Evolutionary conservation across 345 rosid species (phyloP), one percentile per base, ranked within the genome.

Genomic region (Acer campestre): DNA sequence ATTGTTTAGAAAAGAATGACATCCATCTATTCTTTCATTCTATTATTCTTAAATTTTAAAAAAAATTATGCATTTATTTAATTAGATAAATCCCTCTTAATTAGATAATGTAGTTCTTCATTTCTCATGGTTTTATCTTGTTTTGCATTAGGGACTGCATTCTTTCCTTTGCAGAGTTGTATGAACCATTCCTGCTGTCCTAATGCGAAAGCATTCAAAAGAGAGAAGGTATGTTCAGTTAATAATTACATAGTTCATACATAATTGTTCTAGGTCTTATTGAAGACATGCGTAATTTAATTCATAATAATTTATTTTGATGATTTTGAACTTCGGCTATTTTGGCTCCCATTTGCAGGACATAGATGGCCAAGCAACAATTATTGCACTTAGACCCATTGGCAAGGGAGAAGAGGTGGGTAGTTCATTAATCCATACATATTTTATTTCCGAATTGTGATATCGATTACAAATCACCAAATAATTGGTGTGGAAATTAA

Each of bases 151-250:
- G 99, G 99, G 76, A 88, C 93, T n/a, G 98, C 97, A 11, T 95
- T 95, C 88, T 95, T 87, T 87, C 95, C 99, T 65, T 68, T 95
- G 75, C 96, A 93, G 80, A 93, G 99, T 79, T 93, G 99, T 78
- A 85, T 92, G 94, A 95, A 95, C 83, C 98, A 95, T 82, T 93
- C 99, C 0, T 95, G 99, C 78, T 83, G 77, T 78, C 98, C 99
- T 38, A 93, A 89, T 77, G 93, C 98, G 67, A 91, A 87, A 82
- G 99, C 99, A 65, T 95, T 95, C 88, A 95, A 93, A 87, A 86
- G 99, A 87, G 98, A 95, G 27, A 92, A 91, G 95, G 98, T 88
- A 88, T 62, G 70, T 63, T 48, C 2, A 14, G 3, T 22, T 16
- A 27, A 25, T 65, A 67, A 61, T 11, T 40, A 23, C 66, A 38